Evolutionary conservation across 164 flowering plant genomes (phyloP), one percentile per base, ranked within the genome.

Genomic region (Tinospora cordifolia): DNA sequence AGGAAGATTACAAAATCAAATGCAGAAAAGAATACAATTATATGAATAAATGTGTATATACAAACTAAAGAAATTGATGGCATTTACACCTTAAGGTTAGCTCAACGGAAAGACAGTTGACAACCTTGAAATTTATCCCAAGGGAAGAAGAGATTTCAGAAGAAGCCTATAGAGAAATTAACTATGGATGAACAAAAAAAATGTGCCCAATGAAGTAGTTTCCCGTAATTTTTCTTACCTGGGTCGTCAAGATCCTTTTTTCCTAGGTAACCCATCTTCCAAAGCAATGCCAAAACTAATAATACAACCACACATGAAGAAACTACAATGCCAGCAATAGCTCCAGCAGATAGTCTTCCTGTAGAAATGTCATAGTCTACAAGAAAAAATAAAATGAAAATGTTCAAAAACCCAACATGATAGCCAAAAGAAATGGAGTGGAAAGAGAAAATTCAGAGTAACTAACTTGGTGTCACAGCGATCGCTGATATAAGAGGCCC

Each of bases 401-500:
- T 30, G 26, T 51, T 24, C 66, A 26, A 25, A 30, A 1, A 22
- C n/a, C 36, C 7, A 57, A 12, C 24, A 60, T n/a, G 21, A 59
- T 54, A 40, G 36, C 59, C 10, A 22, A 68, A 19, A 40, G 51
- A 47, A 24, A 21, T 44, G 5, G 51, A 58, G 54, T n/a, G 13
- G 8, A 13, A 11, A 25, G 27, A 38, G 30, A 36, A 47, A 30
- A 19, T 24, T 34, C 62, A 14, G 21, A 69, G 59, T n/a, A 66
- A 77, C 92, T 77, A 75, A 91, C 97, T 87, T 71, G 97, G 90
- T 70, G 91, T 89, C 41, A 90, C 85, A 8, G 88, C 66, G 26
- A 91, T 86, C 17, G 93, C 97, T 25, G 93, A 88, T 74, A 91
- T 87, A 39, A 88, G 90, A 69, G 97, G 97, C 62, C 97, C 97